phyloP scores from a whole-genome alignment of 345 rosid species.

The Gossypium anomalum region DNA sequence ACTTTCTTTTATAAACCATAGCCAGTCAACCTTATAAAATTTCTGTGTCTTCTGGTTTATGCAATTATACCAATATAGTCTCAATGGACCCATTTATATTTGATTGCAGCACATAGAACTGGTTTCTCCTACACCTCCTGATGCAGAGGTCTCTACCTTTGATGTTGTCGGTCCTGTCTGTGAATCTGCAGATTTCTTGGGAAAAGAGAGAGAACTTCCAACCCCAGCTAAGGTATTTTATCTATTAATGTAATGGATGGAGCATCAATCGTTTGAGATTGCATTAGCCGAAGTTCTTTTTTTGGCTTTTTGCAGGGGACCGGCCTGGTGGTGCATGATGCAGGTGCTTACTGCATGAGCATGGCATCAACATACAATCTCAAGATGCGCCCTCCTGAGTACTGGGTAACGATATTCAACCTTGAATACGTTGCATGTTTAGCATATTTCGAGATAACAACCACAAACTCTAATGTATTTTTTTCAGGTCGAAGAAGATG shows the following conservation, averaged over 20 bases:
- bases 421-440: background rate
- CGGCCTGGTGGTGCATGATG: slow-evolving; percentile 95
- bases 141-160: slow-evolving; percentile 58
- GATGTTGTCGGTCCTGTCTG: slow-evolving; percentile 99
- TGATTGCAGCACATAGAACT: slow-evolving; percentile 84
- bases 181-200: slow-evolving; percentile 98
- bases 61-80: background rate
- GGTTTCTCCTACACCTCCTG: slow-evolving; percentile 68
- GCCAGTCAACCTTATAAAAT: background rate
- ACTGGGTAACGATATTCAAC: slow-evolving; percentile 61
- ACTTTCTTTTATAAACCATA: background rate
- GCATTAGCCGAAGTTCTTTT: slow-evolving; percentile 19
- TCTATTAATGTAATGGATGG: slow-evolving; percentile 1
- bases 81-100: slow-evolving; percentile 1
- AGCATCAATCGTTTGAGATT: background rate
- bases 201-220: slow-evolving; percentile 90
- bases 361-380: slow-evolving; percentile 99
- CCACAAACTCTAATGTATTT: background rate
- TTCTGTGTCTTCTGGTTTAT: background rate
- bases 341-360: slow-evolving; percentile 99
- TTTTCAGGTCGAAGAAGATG: slow-evolving; percentile 83
- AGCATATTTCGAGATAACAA: background rate
- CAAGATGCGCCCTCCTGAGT: slow-evolving; percentile 99
- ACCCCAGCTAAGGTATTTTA: slow-evolving; percentile 63
- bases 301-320: slow-evolving; percentile 61